phyloP scores from a whole-genome alignment of 176 grass and related monocot genomes.

The Bromus sterilis region DNA sequence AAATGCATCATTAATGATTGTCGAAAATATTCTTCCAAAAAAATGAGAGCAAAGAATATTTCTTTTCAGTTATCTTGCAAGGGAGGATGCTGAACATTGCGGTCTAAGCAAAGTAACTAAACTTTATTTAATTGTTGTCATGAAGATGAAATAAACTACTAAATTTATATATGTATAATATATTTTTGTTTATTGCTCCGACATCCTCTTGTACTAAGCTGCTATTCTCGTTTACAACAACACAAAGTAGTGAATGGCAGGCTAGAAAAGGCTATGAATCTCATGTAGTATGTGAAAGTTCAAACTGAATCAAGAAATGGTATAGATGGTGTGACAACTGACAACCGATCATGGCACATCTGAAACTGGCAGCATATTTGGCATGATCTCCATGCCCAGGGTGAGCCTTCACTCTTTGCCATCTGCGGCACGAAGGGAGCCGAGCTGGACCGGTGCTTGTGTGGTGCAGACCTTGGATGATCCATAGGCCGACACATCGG shows the following conservation, averaged over 20 bases:
- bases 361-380: not conserved
- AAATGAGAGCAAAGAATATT: too few species aligned
- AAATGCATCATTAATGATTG: too few species aligned
- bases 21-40: too few species aligned
- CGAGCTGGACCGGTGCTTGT: conserved; percentile 70
- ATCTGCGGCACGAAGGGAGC: conserved; percentile 78
- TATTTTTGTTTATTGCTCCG: not conserved
- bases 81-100: too few species aligned
- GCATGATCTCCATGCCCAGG: not conserved
- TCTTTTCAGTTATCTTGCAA: too few species aligned
- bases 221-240: not conserved
- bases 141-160: not conserved
- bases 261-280: not conserved
- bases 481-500: conserved; percentile 49
- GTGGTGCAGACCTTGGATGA: conserved; percentile 63
- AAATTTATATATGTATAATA: not conserved
- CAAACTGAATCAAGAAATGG: conserved; percentile 29
- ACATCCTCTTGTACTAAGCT: not conserved
- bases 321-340: not conserved
- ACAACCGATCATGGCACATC: not conserved
- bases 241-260: too few species aligned
- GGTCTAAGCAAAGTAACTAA: not conserved
- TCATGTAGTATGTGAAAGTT: not conserved
- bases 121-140: not conserved
- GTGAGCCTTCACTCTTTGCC: conserved; percentile 60